phyloP scores from a whole-genome alignment of 2,329 filamentous ascomycete genomes.

The Hymenoscyphus occultus region DNA sequence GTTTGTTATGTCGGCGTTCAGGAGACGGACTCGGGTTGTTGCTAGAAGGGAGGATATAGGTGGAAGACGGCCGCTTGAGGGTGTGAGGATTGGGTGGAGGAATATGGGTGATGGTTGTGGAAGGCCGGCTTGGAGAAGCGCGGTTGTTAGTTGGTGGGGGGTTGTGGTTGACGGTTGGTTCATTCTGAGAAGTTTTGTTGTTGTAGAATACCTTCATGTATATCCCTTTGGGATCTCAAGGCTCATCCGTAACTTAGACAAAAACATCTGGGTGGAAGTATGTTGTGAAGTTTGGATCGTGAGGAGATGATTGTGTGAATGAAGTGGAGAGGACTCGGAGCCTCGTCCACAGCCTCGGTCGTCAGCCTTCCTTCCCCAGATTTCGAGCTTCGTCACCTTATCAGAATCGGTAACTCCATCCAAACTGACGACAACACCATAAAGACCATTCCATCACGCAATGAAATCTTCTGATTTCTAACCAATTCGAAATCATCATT shows the following conservation, averaged over 20 bases:
- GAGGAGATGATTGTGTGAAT: background rate
- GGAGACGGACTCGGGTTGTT: conserved; percentile 76
- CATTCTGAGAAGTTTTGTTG: background rate
- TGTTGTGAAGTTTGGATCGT: conserved; percentile 5
- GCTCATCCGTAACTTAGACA: background rate
- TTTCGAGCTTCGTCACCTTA: conserved; percentile 16
- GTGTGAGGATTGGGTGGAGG: conserved; percentile 27
- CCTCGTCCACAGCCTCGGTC: conserved; percentile 26
- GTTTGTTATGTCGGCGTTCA: conserved; percentile 71
- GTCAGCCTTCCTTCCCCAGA: conserved; percentile 12
- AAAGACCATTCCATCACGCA: background rate
- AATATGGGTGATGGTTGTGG: conserved; percentile 25
- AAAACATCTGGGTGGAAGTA: background rate
- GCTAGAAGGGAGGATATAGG: conserved; percentile 71
- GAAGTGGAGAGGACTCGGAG: conserved; percentile 18
- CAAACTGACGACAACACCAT: conserved; percentile 10
- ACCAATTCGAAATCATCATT: background rate
- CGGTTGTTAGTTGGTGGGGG: conserved; percentile 21
- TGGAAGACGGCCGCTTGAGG: conserved; percentile 36
- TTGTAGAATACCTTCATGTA: background rate
- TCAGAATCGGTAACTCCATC: conserved; percentile 4
- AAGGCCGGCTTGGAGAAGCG: conserved; percentile 23
- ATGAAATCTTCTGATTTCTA: background rate
- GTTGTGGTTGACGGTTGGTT: conserved; percentile 20
- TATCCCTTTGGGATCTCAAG: background rate